Evolutionary conservation across 208 protist species (phyloP).

Genomic region (Acanthamoeba triangularis): DNA sequence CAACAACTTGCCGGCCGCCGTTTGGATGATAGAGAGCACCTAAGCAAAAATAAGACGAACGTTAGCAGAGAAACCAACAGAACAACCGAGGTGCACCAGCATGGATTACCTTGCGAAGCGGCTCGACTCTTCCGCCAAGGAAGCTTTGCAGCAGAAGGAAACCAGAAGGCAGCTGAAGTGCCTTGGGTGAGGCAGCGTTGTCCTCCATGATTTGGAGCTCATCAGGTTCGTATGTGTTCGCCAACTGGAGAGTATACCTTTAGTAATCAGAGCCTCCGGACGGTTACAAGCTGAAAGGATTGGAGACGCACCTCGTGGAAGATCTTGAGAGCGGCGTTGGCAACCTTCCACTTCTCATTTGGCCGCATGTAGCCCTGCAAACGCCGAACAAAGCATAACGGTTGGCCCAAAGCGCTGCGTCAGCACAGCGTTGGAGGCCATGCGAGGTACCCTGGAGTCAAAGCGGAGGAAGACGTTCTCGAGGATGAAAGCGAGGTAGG

Average conservation of each 20-base stretch:
- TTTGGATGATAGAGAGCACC: constrained; percentile 65
- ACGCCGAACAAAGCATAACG: neutral
- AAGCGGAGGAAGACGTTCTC: constrained; percentile 73
- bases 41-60: neutral
- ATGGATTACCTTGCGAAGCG: constrained; percentile 28
- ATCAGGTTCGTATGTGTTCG: neutral
- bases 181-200: neutral
- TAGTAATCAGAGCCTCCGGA: neutral
- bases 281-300: no score
- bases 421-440: no score
- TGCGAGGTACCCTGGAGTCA: neutral
- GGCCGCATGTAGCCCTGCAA: constrained; percentile 29
- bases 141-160: constrained; percentile 51
- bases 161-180: constrained; percentile 14
- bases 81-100: neutral
- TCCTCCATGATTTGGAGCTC: neutral
- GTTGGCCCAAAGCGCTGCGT: neutral
- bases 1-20: neutral
- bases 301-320: neutral
- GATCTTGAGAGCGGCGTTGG: constrained; percentile 42
- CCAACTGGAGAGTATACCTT: neutral
- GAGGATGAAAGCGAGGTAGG: constrained; percentile 57
- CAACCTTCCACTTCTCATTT: constrained; percentile 56
- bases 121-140: neutral
- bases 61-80: neutral